These are phyloP conservation scores for Lichtheimia ramosa DNA, from an alignment of 371 early-diverging fungal species.

Conservation along the genomic window DNA sequence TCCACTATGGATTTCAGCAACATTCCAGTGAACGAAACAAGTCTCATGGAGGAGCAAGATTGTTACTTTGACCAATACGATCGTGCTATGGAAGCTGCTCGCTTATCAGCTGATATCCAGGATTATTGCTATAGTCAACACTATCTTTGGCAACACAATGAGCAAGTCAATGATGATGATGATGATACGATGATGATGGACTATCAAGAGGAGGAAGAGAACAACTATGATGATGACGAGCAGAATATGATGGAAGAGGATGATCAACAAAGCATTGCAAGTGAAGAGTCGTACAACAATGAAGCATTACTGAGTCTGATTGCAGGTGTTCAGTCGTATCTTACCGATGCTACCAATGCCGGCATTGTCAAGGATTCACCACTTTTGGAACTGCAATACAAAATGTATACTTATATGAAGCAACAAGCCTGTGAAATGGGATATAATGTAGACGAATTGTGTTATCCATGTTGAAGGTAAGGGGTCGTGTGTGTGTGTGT, in stretches of 20 bases:
- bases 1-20: neutral
- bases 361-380: slow-evolving; percentile 18
- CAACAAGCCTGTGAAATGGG: slow-evolving; percentile 38
- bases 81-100: slow-evolving; percentile 25
- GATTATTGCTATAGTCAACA: slow-evolving; percentile 13
- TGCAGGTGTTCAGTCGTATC: slow-evolving; percentile 43
- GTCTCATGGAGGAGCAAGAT: too few species aligned
- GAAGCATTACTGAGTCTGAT: slow-evolving; percentile 34
- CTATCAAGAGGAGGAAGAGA: neutral
- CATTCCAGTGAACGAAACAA: neutral
- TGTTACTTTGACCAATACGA: slow-evolving; percentile 35
- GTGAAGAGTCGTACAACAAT: slow-evolving; percentile 21
- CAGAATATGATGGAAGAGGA: slow-evolving; percentile 16
- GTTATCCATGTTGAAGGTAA: neutral
- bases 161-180: neutral
- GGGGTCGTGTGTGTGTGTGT: too few species aligned
- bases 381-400: slow-evolving; percentile 41
- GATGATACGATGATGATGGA: neutral
- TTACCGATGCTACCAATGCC: slow-evolving; percentile 27
- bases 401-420: slow-evolving; percentile 48
- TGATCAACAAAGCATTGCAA: slow-evolving; percentile 4
- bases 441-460: neutral
- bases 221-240: neutral
- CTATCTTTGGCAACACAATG: neutral
- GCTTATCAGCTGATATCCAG: slow-evolving; percentile 20